Base-by-base conservation (phyloP, 345 rosid species). In the Gossypium australe region DNA sequence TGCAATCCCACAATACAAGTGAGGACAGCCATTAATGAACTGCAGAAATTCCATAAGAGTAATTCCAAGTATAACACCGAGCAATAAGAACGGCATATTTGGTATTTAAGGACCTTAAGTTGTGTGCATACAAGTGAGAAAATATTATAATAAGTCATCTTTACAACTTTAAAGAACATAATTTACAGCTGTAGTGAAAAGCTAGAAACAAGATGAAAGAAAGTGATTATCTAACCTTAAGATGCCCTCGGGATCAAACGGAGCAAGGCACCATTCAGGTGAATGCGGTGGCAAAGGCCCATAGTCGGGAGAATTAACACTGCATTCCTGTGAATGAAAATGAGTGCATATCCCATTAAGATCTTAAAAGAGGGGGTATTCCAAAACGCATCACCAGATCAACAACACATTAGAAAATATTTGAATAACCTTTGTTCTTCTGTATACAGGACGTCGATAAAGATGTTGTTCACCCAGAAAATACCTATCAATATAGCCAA, bases 231-330 rank as follows among this genome's bases (percentile, higher is more conserved):
- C 53, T 57, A 67, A 85, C 89, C 92, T 88, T 63, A 86, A 73
- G 78, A 86, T 75, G 66, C 92, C 92, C 79, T 88, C 89, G 2
- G 92, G 88, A 55, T 88, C 92, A 83, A 84, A 88, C 11, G 92
- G 88, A 61, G 92, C 86, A 72, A 82, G 85, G 82, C 89, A 88
- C 88, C 92, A 88, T 9, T 49, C 74, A 73, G 92, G 92, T 59
- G 92, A 73, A 83, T 80, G 78, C 72, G 84, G 82, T 45, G 87
- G 89, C 63, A 80, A 71, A 73, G 89, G 83, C 52, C 88, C 89
- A 77, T 86, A 88, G 74, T 86, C 86, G 16, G 88, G 92, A 79
- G 88, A 88, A 77, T 86, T 86, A 71, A 85, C 84, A 75, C 92
- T 88, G 72, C 92, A 88, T 80, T 88, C 84, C 89, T 88, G 82